Conservation (phyloP, 2,329 filamentous ascomycete genomes). For the Nannizziopsis arthrosporioides region DNA sequence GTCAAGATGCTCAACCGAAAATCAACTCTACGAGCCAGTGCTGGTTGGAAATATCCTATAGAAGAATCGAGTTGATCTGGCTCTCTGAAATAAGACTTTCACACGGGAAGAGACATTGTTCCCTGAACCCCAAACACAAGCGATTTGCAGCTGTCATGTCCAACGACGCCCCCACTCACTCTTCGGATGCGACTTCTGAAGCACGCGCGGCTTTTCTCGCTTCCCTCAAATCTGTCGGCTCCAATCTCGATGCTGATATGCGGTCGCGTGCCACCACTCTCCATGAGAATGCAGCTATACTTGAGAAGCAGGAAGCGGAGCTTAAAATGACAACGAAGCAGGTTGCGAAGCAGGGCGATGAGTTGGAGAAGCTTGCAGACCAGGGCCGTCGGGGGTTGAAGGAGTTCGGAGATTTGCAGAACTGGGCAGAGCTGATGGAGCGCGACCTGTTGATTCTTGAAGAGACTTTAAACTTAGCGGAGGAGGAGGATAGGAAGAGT, state of each 20-base stretch:
- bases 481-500: conserved; percentile 20
- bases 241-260: conserved; percentile 42
- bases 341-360: conserved; percentile 42
- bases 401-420: conserved; percentile 54
- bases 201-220: conserved; percentile 35
- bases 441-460: conserved; percentile 36
- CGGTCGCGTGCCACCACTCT: conserved; percentile 44
- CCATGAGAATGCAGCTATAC: conserved; percentile 43
- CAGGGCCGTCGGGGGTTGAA: conserved; percentile 46
- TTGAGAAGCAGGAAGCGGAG: conserved; percentile 46
- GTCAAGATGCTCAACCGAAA: too few relatives aligned
- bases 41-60: too few relatives aligned
- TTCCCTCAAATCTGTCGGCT: conserved; percentile 34
- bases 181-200: conserved; percentile 29
- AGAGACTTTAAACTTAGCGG: conserved; percentile 31
- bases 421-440: conserved; percentile 53
- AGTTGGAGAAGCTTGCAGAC: conserved; percentile 45
- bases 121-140: background rate
- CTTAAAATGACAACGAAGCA: conserved; percentile 40
- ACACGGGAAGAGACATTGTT: too few relatives aligned
- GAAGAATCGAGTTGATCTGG: too few relatives aligned
- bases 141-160: background rate
- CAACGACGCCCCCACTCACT: background rate
- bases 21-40: too few relatives aligned
- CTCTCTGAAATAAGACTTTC: too few relatives aligned